These are phyloP conservation scores for Pistacia integerrima DNA, from an alignment of 345 rosid genomes.

Conservation along the genomic window DNA sequence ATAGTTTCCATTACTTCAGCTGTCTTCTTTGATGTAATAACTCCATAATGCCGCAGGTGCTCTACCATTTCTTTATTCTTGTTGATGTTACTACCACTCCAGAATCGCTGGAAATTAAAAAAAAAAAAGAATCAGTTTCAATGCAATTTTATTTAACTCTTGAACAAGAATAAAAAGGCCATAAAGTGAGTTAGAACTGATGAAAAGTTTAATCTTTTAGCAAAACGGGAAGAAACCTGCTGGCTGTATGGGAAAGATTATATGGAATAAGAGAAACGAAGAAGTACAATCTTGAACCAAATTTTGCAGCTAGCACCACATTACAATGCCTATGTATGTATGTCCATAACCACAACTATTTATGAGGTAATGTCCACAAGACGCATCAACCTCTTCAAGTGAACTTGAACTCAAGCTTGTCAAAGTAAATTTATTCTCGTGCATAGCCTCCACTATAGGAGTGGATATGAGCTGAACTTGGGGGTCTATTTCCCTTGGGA, in stretches of 20 bases:
- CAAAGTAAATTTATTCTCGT: not conserved
- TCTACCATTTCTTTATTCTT: conserved; percentile 77
- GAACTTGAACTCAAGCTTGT: conserved; percentile 17
- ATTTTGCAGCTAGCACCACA: not conserved
- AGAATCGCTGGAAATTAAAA: conserved; percentile 42
- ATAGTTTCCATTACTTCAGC: conserved; percentile 83
- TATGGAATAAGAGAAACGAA: not conserved
- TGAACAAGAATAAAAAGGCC: not conserved
- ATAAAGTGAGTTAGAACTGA: not conserved
- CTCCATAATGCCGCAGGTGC: conserved; percentile 60
- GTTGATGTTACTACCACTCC: conserved; percentile 46
- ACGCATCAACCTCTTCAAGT: conserved; percentile 5
- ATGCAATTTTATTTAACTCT: not conserved
- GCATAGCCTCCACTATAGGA: conserved; percentile 18
- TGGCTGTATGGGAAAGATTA: not conserved
- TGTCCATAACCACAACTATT: not conserved
- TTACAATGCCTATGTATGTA: not conserved
- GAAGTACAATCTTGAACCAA: not conserved
- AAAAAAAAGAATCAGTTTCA: conserved; percentile 7
- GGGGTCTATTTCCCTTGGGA: conserved; percentile 20
- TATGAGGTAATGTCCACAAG: conserved; percentile 15
- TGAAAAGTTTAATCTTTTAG: not conserved
- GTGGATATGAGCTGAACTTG: conserved; percentile 5
- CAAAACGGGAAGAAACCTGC: not conserved
- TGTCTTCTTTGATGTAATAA: conserved; percentile 62